Percentiles rank a stretch among this genome's conserved stretches.
Evolutionary conservation across 768 basidiomycete genomes (phyloP).

Genomic region (Mrakia gelida): DNA sequence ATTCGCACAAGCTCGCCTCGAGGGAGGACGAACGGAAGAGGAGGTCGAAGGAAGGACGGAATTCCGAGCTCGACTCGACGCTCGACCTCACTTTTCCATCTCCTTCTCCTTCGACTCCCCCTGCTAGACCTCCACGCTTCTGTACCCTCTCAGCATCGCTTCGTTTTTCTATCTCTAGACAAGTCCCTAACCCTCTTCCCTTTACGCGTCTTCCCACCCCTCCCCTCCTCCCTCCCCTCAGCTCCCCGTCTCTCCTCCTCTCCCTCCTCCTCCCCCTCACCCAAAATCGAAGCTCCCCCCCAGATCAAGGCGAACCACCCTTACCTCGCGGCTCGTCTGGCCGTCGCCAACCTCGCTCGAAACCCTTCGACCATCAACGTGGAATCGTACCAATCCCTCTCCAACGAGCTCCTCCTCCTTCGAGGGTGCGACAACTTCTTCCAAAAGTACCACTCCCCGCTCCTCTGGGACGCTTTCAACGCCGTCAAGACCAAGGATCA

Average conservation of each 20-base stretch:
- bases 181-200: too few relatives aligned
- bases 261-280: background rate
- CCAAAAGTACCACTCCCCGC: constrained; percentile 1
- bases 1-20: too few relatives aligned
- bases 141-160: too few relatives aligned
- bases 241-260: background rate
- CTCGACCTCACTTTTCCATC: too few relatives aligned
- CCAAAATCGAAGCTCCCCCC: background rate
- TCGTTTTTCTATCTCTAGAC: too few relatives aligned
- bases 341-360: background rate
- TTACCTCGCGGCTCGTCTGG: background rate
- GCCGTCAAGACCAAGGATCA: background rate
- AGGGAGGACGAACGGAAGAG: too few relatives aligned
- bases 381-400: background rate
- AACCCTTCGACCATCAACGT: background rate
- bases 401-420: constrained; percentile 16
- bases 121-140: too few relatives aligned
- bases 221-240: background rate
- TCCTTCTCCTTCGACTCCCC: too few relatives aligned
- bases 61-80: too few relatives aligned
- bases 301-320: background rate
- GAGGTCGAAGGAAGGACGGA: too few relatives aligned
- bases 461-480: constrained; percentile 2
- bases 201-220: too few relatives aligned
- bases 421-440: constrained; percentile 1